Evolutionary conservation across 2,329 filamentous ascomycete genomes (phyloP), one percentile per base, ranked within the genome.

Genomic region (Rhytidhysteron rufulum): DNA sequence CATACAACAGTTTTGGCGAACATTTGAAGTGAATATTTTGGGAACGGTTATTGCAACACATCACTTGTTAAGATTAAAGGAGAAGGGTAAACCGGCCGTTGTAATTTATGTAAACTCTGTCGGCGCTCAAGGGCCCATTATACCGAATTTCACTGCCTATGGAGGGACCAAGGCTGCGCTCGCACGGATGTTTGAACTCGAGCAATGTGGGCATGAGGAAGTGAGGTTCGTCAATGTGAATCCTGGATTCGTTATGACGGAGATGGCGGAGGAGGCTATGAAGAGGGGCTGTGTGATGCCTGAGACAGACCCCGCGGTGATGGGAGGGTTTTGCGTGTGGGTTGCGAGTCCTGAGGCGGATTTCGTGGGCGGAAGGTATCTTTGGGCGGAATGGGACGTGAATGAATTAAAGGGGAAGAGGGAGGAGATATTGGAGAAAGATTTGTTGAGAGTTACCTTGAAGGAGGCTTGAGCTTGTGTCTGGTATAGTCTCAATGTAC

Each of bases 231-330:
- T 65, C 4, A 55, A 48, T 20, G 42, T 67, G 7, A 66, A 70
- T 2, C 65, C 66, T 3, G 66, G 66, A 2, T 47, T 66, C 1
- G 43, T 67, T 4, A 51, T 43, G 4, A 68, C 58, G 0, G 63
- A 60, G 3, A 57, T 64, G 43, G 48, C 8, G 13, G 13, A 27
- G 24, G 24, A 27, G 24, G 24, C 24, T 7, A 13, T 27, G 24
- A 27, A 27, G 24, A 27, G 24, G 24, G 24, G 24, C 8, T 7
- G 7, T 27, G 24, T 27, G 24, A 13, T 27, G 8, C 24, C 24
- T 7, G 24, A 27, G 13, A 27, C 24, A 13, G 24, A 27, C 24
- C 24, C 24, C 24, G 8, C 7, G 24, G 24, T 27, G 8, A 27
- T 27, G 7, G 24, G 24, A 27, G 24, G 24, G 13, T 27, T 27